Base-by-base conservation (phyloP, 2,329 filamentous ascomycete genomes). In the Simplicillium sp. region DNA sequence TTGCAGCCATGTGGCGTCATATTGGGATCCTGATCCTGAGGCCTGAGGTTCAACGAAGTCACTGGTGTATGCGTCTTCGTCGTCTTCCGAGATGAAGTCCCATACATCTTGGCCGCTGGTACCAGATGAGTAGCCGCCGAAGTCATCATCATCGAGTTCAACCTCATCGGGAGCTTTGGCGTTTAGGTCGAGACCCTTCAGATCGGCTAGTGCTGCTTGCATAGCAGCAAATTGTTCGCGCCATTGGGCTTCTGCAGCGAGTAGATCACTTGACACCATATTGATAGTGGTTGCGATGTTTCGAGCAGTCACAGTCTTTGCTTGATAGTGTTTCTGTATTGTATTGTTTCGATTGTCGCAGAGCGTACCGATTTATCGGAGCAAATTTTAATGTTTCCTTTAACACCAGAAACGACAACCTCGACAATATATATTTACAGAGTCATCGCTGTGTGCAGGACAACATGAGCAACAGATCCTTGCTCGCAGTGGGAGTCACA, bases 1-100 rank as follows among this genome's bases (percentile, higher is more conserved):
- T 28, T 70, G 61, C 28, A 98, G 73, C 92, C 92, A 97, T 34
- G 70, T 62, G 11, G 71, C 66, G 39, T 76, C 75, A 54, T 81
- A 81, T 3, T 53, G 55, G 4, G 52, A 48, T 15, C 50, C 45
- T 36, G 51, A 50, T 29, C 50, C 40, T 15, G 58, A 43, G 38
- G 53, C 54, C 20, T 38, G 51, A 11, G 51, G 65, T 18, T 75
- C 73, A 37, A 82, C 75, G 25, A 77, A 65, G 46, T 85, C 84
- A 50, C 79, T 82, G 53, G 76, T 82, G 56, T 75, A 66, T 7
- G 75, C 69, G 42, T 82, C 81, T 15, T 79, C 77, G 17, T 84
- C 81, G 37, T 74, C 73, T 38, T 89, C 83, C 44, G 82, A 87
- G 54, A 94, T 87, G 44, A 94, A 80, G 57, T 96, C 89, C 90